Evolutionary conservation across 805 yeast genomes (phyloP).

Genomic region (Saccharomycopsis fodiens): DNA sequence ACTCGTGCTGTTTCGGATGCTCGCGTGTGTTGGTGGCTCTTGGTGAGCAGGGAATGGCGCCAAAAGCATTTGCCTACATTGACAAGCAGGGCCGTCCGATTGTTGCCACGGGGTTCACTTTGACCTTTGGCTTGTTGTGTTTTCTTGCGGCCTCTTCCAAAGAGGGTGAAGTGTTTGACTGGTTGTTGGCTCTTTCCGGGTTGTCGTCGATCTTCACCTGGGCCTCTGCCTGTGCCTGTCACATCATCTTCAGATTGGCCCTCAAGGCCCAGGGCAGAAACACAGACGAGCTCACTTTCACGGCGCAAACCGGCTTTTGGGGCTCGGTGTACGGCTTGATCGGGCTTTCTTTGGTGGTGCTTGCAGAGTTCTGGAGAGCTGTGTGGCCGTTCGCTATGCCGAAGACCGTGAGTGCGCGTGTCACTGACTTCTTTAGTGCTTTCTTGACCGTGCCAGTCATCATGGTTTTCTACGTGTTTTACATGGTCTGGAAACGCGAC

Average conservation of each 20-base stretch:
- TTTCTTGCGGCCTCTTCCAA: slow-evolving; percentile 60
- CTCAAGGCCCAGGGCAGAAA: slow-evolving; percentile 47
- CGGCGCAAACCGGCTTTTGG: slow-evolving; percentile 42
- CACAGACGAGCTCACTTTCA: slow-evolving; percentile 43
- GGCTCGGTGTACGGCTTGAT: slow-evolving; percentile 47
- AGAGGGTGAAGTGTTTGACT: slow-evolving; percentile 49
- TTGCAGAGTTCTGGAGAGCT: slow-evolving; percentile 63
- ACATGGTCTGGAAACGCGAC: slow-evolving; percentile 39
- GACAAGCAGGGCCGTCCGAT: slow-evolving; percentile 57
- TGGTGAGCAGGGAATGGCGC: slow-evolving; percentile 66
- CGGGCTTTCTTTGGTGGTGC: slow-evolving; percentile 41
- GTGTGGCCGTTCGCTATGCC: slow-evolving; percentile 53
- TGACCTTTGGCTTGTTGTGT: slow-evolving; percentile 50
- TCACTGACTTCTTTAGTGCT: slow-evolving; percentile 50
- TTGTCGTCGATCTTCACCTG: slow-evolving; percentile 57
- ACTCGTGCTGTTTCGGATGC: slow-evolving; percentile 66
- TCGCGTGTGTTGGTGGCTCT: slow-evolving; percentile 62
- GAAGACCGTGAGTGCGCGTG: slow-evolving; percentile 30
- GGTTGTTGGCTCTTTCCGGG: slow-evolving; percentile 59
- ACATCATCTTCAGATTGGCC: slow-evolving; percentile 52
- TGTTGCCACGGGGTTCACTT: slow-evolving; percentile 43
- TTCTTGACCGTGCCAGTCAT: slow-evolving; percentile 44
- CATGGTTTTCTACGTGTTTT: slow-evolving; percentile 39
- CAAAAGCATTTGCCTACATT: slow-evolving; percentile 41
- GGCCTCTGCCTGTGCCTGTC: slow-evolving; percentile 48